Conservation (phyloP, 2,329 filamentous ascomycete genomes). For the Paraphoma chrysanthemicola region DNA sequence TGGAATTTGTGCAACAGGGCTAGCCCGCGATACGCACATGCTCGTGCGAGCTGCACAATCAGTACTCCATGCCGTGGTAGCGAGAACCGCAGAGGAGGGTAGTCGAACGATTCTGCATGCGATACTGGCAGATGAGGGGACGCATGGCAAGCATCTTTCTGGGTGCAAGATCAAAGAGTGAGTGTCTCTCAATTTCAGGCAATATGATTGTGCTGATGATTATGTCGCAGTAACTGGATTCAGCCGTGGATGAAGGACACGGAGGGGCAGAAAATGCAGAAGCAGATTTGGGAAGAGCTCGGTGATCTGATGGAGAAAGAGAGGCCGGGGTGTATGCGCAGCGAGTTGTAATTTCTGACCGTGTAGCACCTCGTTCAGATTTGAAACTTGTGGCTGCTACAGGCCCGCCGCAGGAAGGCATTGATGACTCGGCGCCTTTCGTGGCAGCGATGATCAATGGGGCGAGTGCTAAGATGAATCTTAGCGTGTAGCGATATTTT, state of each 20-base stretch:
- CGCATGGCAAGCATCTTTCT: constrained; percentile 49
- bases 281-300: constrained; percentile 18
- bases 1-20: constrained; percentile 29
- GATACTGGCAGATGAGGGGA: constrained; percentile 35
- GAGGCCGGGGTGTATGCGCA: not conserved
- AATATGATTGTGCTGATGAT: not conserved
- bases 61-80: constrained; percentile 24
- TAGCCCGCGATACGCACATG: constrained; percentile 6
- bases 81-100: constrained; percentile 49
- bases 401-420: too few relatives aligned
- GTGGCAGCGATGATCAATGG: too few relatives aligned
- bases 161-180: constrained; percentile 35
- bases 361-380: too few relatives aligned
- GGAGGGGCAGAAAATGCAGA: constrained; percentile 7
- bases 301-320: constrained; percentile 4
- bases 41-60: constrained; percentile 9
- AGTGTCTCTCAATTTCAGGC: not conserved
- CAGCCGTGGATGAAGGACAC: constrained; percentile 9
- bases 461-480: too few relatives aligned
- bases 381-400: too few relatives aligned
- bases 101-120: constrained; percentile 49
- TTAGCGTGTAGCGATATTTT: too few relatives aligned
- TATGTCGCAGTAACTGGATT: constrained; percentile 8
- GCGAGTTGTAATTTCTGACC: not conserved
- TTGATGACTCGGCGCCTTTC: too few relatives aligned